These are phyloP conservation scores for Penicillium sp. DNA, from an alignment of 2,329 filamentous ascomycete species.

Conservation along the genomic window DNA sequence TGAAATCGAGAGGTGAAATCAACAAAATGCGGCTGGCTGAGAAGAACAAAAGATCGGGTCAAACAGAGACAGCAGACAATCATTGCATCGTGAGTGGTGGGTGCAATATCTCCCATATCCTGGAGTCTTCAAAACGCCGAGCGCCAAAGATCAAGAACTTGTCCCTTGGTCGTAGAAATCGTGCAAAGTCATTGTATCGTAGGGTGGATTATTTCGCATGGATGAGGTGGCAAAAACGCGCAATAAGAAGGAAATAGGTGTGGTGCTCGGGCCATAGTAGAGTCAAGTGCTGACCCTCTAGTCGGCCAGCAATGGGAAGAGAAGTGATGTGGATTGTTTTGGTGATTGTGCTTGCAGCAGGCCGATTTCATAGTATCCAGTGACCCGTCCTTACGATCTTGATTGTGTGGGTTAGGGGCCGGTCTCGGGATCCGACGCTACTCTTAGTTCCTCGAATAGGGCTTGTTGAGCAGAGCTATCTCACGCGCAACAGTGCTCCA, in stretches of 20 bases:
- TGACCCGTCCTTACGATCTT: not conserved
- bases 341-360: not conserved
- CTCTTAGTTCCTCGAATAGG: conserved; percentile 65
- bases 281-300: not conserved
- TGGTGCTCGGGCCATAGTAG: not conserved
- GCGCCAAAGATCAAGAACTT: conserved; percentile 20
- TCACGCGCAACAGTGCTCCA: conserved; percentile 87
- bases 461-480: conserved; percentile 93
- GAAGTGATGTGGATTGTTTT: not conserved
- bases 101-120: conserved; percentile 8
- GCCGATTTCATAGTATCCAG: not conserved
- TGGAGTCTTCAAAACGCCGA: conserved; percentile 14
- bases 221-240: conserved; percentile 9
- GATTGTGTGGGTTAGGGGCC: not conserved
- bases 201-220: not conserved
- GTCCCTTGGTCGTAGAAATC: conserved; percentile 19
- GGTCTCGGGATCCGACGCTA: not conserved
- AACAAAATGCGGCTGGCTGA: not conserved
- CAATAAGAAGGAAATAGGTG: not conserved
- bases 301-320: not conserved
- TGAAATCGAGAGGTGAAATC: not conserved
- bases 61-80: not conserved
- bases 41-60: not conserved
- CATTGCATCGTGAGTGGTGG: conserved; percentile 5
- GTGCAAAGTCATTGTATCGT: conserved; percentile 17